Evolutionary conservation across 2,329 filamentous ascomycete genomes (phyloP), one percentile per base, ranked within the genome.

Genomic region (Fusarium sp.): DNA sequence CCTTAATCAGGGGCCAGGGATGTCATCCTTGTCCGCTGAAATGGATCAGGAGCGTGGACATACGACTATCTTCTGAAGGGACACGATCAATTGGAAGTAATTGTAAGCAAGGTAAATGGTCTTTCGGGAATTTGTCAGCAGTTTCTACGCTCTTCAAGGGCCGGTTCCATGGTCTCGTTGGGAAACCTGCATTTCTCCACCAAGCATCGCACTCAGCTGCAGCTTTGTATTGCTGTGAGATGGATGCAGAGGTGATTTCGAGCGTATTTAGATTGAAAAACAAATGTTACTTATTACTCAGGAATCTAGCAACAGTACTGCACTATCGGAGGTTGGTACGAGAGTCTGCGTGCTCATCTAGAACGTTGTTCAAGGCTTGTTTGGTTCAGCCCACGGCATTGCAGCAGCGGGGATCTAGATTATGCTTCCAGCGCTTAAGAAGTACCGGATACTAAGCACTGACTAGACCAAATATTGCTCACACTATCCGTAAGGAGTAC

Each of bases 11-110:
- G 84, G 4, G 84, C 84, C 0, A 74, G 83, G 52, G 85, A 85
- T 0, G 76, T 88, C 6, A 83, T 88, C 2, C 81, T 83, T n/a
- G 85, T 85, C 84, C 15, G 79, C 84, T 85, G 5, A 80, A 81
- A 0, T 80, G 83, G 75, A 79, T 77, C 1, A 70, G 70, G 0
- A 66, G 67, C 3, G 81, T 5, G 52, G 71, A 11, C 80, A 77
- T 5, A 77, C 84, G 2, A 72, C 9, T 4, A 80, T 33, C 72
- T 76, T 6, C 3, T 83, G 2, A 79, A 81, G 48, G 78, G 80
- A 59, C 77, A 78, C 11, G 80, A 81, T 6, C 73, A 76, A 6
- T 21, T 70, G 4, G 80, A 83, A 79, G 17, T 87, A 8, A 80
- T 87, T 0, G 80, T 80, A 10, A 84, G 81, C 42, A 81, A 81